Conservation (phyloP, 164 flowering plant genomes). For the Stephania cephalantha region DNA sequence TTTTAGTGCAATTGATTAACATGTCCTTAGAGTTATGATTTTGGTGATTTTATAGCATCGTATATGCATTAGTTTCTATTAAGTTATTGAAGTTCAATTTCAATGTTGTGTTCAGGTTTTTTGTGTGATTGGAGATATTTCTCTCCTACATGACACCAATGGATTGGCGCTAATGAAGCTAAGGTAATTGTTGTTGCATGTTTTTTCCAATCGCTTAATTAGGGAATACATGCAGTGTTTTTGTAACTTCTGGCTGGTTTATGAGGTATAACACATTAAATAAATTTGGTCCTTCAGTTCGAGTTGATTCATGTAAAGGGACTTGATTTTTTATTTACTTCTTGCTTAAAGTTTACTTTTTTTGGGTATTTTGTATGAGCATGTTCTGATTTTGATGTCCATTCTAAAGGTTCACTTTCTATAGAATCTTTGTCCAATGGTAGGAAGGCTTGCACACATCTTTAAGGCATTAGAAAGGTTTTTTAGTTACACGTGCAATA, state of each 20-base stretch:
- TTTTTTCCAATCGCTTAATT: background rate
- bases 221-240: background rate
- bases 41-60: too few species aligned
- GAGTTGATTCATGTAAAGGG: background rate
- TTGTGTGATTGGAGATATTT: constrained; percentile 81
- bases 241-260: background rate
- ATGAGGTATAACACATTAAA: background rate
- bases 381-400: too few species aligned
- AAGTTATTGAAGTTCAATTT: constrained; percentile 2
- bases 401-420: too few species aligned
- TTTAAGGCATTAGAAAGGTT: too few species aligned
- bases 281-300: background rate
- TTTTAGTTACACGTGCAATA: too few species aligned
- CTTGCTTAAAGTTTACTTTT: background rate
- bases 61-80: background rate
- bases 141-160: constrained; percentile 95
- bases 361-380: too few species aligned
- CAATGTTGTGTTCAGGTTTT: constrained; percentile 47
- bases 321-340: background rate
- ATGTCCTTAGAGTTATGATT: too few species aligned
- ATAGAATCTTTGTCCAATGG: too few species aligned
- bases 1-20: too few species aligned
- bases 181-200: constrained; percentile 33
- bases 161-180: constrained; percentile 76
- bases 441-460: too few species aligned